Evolutionary conservation across 2,329 filamentous ascomycete genomes (phyloP).

Genomic region (Fusarium irregulare): DNA sequence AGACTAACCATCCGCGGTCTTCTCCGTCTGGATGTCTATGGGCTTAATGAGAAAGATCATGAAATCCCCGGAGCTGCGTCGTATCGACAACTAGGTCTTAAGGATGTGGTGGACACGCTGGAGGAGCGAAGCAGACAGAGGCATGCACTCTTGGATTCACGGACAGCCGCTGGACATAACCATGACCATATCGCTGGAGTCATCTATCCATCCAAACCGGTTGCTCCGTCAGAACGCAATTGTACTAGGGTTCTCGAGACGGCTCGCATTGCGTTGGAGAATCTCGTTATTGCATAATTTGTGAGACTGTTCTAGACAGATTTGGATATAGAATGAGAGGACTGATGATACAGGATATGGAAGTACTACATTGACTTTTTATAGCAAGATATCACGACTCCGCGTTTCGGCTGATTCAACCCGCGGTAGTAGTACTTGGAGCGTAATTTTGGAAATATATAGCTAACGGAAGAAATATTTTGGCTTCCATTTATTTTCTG

Average conservation of each 20-base stretch:
- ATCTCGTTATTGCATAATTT: constrained; percentile 63
- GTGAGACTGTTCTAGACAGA: neutral
- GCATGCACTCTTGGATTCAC: constrained; percentile 62
- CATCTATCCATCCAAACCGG: constrained; percentile 39
- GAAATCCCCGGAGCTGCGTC: constrained; percentile 21
- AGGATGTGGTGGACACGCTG: constrained; percentile 64
- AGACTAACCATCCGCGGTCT: constrained; percentile 64
- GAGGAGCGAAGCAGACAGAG: constrained; percentile 61
- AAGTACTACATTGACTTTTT: neutral
- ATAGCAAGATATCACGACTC: neutral
- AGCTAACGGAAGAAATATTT: neutral
- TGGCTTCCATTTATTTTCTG: neutral
- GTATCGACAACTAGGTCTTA: constrained; percentile 60
- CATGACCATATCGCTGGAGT: constrained; percentile 43
- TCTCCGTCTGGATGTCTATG: constrained; percentile 68
- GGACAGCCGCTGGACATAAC: constrained; percentile 55
- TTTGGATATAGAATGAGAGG: neutral
- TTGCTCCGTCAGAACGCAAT: constrained; percentile 51
- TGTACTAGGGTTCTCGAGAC: constrained; percentile 66
- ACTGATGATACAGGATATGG: neutral
- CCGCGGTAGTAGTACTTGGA: neutral
- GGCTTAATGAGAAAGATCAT: constrained; percentile 50
- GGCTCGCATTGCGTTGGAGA: constrained; percentile 65
- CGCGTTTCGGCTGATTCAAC: neutral
- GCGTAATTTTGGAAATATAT: neutral